phyloP scores from a whole-genome alignment of 1,284 basidiomycete species.

The Calocybe gambosa region DNA sequence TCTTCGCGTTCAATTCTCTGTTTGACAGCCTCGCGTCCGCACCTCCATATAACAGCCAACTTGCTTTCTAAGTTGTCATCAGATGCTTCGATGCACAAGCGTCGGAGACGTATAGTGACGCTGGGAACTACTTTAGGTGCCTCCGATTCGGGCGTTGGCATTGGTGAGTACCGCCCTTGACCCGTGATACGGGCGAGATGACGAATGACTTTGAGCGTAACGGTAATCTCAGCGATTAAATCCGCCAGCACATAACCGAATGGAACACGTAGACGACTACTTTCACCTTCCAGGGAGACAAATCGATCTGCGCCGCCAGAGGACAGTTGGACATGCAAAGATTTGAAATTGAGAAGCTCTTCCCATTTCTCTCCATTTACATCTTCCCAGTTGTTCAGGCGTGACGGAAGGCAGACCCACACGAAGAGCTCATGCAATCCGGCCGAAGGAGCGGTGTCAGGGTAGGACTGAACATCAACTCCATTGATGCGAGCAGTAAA shows the following conservation, averaged over 20 bases:
- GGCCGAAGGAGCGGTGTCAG: slow-evolving; percentile 22
- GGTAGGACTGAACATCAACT: slow-evolving; percentile 23
- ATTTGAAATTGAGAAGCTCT: slow-evolving; percentile 64
- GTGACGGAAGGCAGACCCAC: slow-evolving; percentile 39
- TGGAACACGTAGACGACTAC: slow-evolving; percentile 73
- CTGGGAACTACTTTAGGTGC: slow-evolving; percentile 67
- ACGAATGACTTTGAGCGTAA: slow-evolving; percentile 62
- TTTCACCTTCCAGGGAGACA: slow-evolving; percentile 55
- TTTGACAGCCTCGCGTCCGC: slow-evolving; percentile 72
- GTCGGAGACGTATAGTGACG: slow-evolving; percentile 56
- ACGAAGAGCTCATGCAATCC: slow-evolving; percentile 34
- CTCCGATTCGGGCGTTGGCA: slow-evolving; percentile 59
- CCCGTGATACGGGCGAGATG: slow-evolving; percentile 52
- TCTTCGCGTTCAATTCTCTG: slow-evolving; percentile 75
- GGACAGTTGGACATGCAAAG: slow-evolving; percentile 45
- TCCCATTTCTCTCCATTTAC: slow-evolving; percentile 58
- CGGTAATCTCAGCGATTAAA: slow-evolving; percentile 60
- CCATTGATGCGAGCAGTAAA: slow-evolving; percentile 43
- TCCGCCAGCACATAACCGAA: slow-evolving; percentile 73
- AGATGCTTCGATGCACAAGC: slow-evolving; percentile 72
- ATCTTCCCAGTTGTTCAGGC: slow-evolving; percentile 29
- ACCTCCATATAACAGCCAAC: slow-evolving; percentile 74
- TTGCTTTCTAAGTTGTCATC: slow-evolving; percentile 87
- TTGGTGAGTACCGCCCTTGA: slow-evolving; percentile 39
- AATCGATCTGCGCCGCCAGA: slow-evolving; percentile 26